Base-by-base conservation (phyloP, 352 stramenopile genomes). In the Globisporangium uncinulatum region DNA sequence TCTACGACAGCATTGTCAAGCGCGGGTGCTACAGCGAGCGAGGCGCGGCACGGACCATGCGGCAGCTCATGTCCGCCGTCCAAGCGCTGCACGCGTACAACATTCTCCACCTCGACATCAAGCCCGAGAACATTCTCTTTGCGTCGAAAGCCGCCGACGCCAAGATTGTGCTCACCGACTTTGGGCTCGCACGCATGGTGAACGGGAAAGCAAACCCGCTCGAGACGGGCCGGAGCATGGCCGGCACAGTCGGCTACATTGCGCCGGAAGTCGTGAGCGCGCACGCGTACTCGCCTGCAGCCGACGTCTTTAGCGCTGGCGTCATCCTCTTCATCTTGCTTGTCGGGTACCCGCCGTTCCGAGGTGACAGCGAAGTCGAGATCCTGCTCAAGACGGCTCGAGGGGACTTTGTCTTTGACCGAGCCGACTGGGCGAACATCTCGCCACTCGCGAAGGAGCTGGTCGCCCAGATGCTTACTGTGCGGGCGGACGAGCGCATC, bases 271-370 rank as follows among this genome's bases (percentile, higher is more conserved):
- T 89, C 36, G 86, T 89, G 44, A 83, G 73, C 8, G 63, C 77
- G 13, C 82, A 87, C 60, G 53, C 66, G 47, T 92, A 92, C 71
- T 77, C 77, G 13, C 67, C 79, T 14, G 74, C 79, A 9, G 79
- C 79, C 17, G 82, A 92, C 50, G 82, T 92, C 8, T 92, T 92
- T 59, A 89, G 79, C 51, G 75, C 82, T 31, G 82, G 82, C n/a
- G 82, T 92, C 20, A 92, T 89, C 53, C 51, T 92, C 44, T 92
- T 87, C 66, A 89, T 92, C 41, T 42, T 92, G 56, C 58, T 92
- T 11, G 82, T 92, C 0, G 82, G 82, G 1, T 92, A 92, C 57
- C 82, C 79, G 24, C 82, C 82, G 14, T 92, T 92, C 67, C 73
- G 69, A 41, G 82, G 82, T 7, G 82, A 88, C 50, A 84, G 73